phyloP scores from a whole-genome alignment of 768 basidiomycete species.

The Boletus subparvulus region DNA sequence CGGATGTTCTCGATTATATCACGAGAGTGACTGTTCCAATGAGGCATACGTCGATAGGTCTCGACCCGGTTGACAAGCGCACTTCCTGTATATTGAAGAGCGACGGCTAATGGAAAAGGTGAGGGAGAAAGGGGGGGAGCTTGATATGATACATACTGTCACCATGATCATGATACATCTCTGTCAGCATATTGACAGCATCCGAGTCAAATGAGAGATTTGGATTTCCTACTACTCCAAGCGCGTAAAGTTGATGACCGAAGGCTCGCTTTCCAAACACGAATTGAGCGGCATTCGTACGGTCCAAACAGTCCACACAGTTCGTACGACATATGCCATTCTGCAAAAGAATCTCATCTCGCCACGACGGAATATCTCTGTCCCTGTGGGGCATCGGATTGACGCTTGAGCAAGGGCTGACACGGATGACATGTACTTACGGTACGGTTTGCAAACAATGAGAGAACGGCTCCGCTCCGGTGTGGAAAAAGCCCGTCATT shows the following conservation, averaged over 20 bases:
- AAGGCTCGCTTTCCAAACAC: slow-evolving; percentile 94
- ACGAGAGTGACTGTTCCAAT: slow-evolving; percentile 96
- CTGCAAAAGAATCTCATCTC: slow-evolving; percentile 74
- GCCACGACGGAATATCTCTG: slow-evolving; percentile 43
- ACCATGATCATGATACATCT: slow-evolving; percentile 98
- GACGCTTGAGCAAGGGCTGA: not conserved
- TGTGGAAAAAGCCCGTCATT: slow-evolving; percentile 93
- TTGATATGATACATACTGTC: slow-evolving; percentile 61
- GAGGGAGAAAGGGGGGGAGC: not conserved
- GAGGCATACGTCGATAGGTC: slow-evolving; percentile 91
- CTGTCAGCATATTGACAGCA: slow-evolving; percentile 93
- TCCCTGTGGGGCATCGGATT: slow-evolving; percentile 24
- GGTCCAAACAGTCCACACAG: slow-evolving; percentile 95
- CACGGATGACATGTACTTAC: slow-evolving; percentile 27
- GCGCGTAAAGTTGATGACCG: slow-evolving; percentile 92
- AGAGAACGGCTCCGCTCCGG: slow-evolving; percentile 81
- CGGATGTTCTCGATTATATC: slow-evolving; percentile 95
- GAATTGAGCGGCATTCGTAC: slow-evolving; percentile 96
- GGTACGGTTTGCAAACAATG: slow-evolving; percentile 52
- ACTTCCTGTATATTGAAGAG: slow-evolving; percentile 95
- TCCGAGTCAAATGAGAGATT: slow-evolving; percentile 90
- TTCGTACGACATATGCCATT: slow-evolving; percentile 92
- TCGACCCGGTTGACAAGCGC: slow-evolving; percentile 95
- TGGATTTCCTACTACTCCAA: slow-evolving; percentile 85
- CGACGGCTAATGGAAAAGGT: slow-evolving; percentile 59